Base-by-base conservation (phyloP, 305 asterid species). In the Andrographis paniculata region DNA sequence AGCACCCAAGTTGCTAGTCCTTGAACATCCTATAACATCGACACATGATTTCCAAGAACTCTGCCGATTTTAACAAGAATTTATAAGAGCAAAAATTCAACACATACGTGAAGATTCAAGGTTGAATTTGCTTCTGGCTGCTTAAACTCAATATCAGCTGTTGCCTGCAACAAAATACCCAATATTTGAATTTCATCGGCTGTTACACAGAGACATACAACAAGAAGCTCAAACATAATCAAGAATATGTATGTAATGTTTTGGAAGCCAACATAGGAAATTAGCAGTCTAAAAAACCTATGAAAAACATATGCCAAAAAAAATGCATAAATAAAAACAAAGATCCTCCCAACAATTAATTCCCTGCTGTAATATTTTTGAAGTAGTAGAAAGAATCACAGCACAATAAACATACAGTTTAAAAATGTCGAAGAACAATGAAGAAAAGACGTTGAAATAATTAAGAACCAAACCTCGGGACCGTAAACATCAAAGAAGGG, bases 1-100 rank as follows among this genome's bases (percentile, higher is more conserved):
- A 89, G 94, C 57, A 85, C 93, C 98, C 96, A 89, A 51, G 91
- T 82, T 41, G 77, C 91, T 54, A 85, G 92, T 42, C 94, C 96
- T 74, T 89, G 96, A 41, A 85, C 81, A 42, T 89, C 96, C 96
- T 89, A 67, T 39, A 54, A 50, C 30, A 69, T 40, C 51, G 60
- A 66, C 20, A 52, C 39, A 27, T 22, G 22, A 52, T 15, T 9
- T 14, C 13, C 14, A 10, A 56, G 31, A 17, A 7, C 13, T 10
- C 52, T 20, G 17, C 38, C 21, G 40, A 42, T 12, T 1, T 27
- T 18, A 28, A 40, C 22, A 17, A 11, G 38, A 45, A 48, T 16
- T 28, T 4, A 38, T 19, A 27, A 1, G 45, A 14, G 1, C 46
- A 14, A 46, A 52, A 41, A 46, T n/a, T 41, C 33, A 40, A 42